Conservation (phyloP, 345 rosid species). For the Corchorus olitorius region DNA sequence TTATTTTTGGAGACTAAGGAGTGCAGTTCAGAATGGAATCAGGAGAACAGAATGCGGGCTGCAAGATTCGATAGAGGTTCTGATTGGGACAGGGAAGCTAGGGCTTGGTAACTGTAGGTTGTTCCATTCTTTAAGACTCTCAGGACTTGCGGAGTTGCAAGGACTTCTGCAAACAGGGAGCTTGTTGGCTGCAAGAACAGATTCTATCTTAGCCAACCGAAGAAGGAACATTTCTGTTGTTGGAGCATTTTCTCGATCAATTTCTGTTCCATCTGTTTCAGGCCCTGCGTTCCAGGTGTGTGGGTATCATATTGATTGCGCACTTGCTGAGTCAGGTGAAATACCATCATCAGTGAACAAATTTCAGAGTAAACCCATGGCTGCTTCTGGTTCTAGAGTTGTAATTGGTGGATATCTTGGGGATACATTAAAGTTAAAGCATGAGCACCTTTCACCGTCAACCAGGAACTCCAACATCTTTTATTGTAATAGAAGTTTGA, state of each 20-base stretch:
- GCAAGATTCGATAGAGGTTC: conserved; percentile 43
- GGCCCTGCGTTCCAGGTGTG: conserved; percentile 88
- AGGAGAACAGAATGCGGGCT: conserved; percentile 46
- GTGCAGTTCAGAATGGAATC: conserved; percentile 53
- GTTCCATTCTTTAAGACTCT: conserved; percentile 47
- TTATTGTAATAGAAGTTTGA: conserved; percentile 33
- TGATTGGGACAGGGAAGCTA: conserved; percentile 58
- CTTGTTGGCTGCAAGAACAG: conserved; percentile 50
- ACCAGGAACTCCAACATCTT: conserved; percentile 28
- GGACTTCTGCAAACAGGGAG: conserved; percentile 52
- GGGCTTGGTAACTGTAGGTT: conserved; percentile 51
- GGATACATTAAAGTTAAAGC: conserved; percentile 44
- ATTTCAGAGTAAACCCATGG: conserved; percentile 49
- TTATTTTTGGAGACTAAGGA: conserved; percentile 48
- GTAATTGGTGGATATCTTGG: conserved; percentile 36
- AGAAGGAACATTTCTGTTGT: conserved; percentile 76
- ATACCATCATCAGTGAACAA: conserved; percentile 25
- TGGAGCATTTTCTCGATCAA: conserved; percentile 72
- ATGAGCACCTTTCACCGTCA: conserved; percentile 23
- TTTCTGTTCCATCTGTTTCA: conserved; percentile 90
- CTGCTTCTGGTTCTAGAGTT: conserved; percentile 47
- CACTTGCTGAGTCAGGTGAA: conserved; percentile 43
- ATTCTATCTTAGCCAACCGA: conserved; percentile 50
- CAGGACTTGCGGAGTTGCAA: conserved; percentile 47
- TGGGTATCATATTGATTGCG: conserved; percentile 79